Percentiles rank a stretch among this genome's conserved stretches.
phyloP scores from a whole-genome alignment of 1,284 basidiomycete genomes.

The Veloboletus limbatus region DNA sequence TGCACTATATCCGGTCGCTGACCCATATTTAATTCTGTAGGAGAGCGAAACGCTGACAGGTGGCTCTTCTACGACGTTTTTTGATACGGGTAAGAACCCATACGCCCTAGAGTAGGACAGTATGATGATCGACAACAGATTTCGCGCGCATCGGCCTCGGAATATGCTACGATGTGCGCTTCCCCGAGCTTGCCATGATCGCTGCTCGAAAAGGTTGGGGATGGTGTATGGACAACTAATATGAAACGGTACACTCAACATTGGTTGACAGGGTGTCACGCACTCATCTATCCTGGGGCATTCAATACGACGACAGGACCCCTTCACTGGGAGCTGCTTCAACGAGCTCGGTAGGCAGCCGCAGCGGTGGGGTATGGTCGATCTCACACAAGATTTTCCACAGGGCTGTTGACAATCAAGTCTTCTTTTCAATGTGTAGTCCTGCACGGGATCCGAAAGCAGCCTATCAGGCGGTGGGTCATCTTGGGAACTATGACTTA shows the following conservation, averaged over 20 bases:
- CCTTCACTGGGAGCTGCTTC: conserved; percentile 93
- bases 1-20: background rate
- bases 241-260: background rate
- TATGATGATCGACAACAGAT: conserved; percentile 43
- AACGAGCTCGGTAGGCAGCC: conserved; percentile 68
- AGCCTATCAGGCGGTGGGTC: conserved; percentile 80
- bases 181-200: conserved; percentile 94
- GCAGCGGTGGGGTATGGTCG: conserved; percentile 13
- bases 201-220: conserved; percentile 77
- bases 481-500: background rate
- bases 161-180: conserved; percentile 91
- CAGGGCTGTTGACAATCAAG: conserved; percentile 95
- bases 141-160: conserved; percentile 89
- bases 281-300: conserved; percentile 88
- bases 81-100: conserved; percentile 77
- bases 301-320: conserved; percentile 95
- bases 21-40: conserved; percentile 39
- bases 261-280: conserved; percentile 66
- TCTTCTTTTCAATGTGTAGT: conserved; percentile 94
- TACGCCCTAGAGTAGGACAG: background rate
- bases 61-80: conserved; percentile 75
- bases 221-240: background rate
- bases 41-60: conserved; percentile 92
- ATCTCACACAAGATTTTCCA: conserved; percentile 11
- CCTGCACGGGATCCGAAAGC: conserved; percentile 85